Percentiles rank a stretch among this genome's conserved stretches.
Evolutionary conservation across 2,329 filamentous ascomycete species (phyloP).

Genomic region (Cladosporium sp.): DNA sequence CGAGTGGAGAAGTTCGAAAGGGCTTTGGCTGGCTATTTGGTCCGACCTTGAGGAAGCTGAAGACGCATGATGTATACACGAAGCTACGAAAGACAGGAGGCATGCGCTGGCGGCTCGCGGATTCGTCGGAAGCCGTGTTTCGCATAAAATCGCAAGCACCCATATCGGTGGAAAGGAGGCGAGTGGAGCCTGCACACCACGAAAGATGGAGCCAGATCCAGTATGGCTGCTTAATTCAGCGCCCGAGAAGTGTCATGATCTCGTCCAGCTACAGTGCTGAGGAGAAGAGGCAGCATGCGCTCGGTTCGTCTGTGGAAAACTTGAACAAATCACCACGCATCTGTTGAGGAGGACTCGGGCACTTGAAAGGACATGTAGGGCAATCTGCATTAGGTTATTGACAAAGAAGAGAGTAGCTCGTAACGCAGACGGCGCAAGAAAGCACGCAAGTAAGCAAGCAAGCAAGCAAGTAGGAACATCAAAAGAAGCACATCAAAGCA

Average conservation of each 20-base stretch:
- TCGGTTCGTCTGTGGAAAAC: no score
- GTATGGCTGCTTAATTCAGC: no score
- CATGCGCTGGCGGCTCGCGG: no score
- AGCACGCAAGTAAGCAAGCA: background rate
- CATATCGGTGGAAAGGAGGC: background rate
- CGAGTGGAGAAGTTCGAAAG: constrained; percentile 93
- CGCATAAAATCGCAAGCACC: background rate
- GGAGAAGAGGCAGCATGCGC: no score
- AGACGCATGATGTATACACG: background rate
- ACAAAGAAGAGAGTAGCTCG: constrained; percentile 7
- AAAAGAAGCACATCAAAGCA: background rate
- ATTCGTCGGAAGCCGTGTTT: background rate
- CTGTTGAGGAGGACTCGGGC: no score
- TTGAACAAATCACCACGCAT: no score
- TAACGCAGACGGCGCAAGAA: constrained; percentile 1
- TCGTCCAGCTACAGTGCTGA: no score
- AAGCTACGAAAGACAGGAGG: no score
- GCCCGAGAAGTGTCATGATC: no score
- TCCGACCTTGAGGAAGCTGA: constrained; percentile 23
- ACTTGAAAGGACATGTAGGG: background rate
- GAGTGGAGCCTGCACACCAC: background rate
- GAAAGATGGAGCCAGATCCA: background rate
- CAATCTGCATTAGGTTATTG: constrained; percentile 7
- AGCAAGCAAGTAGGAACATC: background rate
- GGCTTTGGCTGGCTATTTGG: constrained; percentile 39